These are phyloP conservation scores for Penicillium sp. DNA, from an alignment of 2,329 filamentous ascomycete genomes.

Conservation along the genomic window DNA sequence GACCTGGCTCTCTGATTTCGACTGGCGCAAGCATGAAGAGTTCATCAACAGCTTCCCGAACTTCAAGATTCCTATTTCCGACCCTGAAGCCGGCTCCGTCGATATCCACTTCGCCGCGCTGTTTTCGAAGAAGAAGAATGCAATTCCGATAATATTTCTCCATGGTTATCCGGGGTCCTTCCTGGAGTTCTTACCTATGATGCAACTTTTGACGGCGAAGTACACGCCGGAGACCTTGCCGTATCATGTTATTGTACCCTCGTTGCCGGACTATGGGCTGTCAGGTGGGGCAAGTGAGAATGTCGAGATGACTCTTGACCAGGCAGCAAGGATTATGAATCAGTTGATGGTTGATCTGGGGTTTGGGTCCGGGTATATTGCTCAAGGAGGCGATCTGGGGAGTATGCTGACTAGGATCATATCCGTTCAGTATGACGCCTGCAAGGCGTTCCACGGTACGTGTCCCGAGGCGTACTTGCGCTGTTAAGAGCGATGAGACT, in stretches of 20 bases:
- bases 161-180: slow-evolving; percentile 46
- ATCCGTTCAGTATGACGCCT: slow-evolving; percentile 33
- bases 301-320: slow-evolving; percentile 27
- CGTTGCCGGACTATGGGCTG: slow-evolving; percentile 37
- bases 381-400: slow-evolving; percentile 40
- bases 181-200: slow-evolving; percentile 37
- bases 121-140: slow-evolving; percentile 52
- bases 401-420: slow-evolving; percentile 30
- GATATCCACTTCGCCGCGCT: slow-evolving; percentile 56
- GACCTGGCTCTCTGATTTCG: slow-evolving; percentile 51
- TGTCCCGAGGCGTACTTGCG: neutral
- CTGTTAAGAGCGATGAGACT: neutral
- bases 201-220: slow-evolving; percentile 33
- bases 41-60: slow-evolving; percentile 58
- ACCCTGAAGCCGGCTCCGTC: slow-evolving; percentile 29
- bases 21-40: slow-evolving; percentile 52
- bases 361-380: slow-evolving; percentile 35
- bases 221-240: slow-evolving; percentile 34
- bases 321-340: slow-evolving; percentile 35
- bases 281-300: slow-evolving; percentile 37
- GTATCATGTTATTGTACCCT: slow-evolving; percentile 39
- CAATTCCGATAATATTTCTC: slow-evolving; percentile 53
- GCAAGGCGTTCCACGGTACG: slow-evolving; percentile 30
- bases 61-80: slow-evolving; percentile 51
- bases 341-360: slow-evolving; percentile 37